Evolutionary conservation across 495 filamentous ascomycete genomes (phyloP).

Genomic region (Podospora bellae-mahoneyi): DNA sequence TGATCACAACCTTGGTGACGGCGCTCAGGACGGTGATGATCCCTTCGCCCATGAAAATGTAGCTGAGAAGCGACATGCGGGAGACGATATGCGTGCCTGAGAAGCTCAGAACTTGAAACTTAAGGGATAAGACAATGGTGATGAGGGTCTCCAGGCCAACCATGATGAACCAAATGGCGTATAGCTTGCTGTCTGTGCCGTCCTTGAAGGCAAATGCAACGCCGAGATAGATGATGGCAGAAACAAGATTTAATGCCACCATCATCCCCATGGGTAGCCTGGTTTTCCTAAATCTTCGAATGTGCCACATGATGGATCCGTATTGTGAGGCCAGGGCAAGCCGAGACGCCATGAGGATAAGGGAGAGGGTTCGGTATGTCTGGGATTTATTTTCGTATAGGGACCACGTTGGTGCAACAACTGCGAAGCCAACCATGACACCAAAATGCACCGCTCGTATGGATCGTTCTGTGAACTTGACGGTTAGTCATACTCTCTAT

Average conservation of each 20-base stretch:
- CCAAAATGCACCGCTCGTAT: conserved; percentile 60
- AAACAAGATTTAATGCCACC: conserved; percentile 38
- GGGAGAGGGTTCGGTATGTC: conserved; percentile 52
- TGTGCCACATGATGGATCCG: conserved; percentile 44
- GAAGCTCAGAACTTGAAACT: conserved; percentile 56
- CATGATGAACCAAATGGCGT: conserved; percentile 52
- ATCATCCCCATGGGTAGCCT: conserved; percentile 41
- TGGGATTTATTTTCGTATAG: conserved; percentile 39
- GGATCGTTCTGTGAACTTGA: conserved; percentile 38
- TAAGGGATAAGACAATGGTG: conserved; percentile 49
- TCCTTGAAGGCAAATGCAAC: conserved; percentile 42
- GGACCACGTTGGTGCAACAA: conserved; percentile 43
- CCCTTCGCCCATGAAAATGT: conserved; percentile 68
- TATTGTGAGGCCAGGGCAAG: conserved; percentile 57
- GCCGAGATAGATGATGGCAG: conserved; percentile 50
- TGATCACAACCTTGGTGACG: conserved; percentile 30
- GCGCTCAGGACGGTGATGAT: conserved; percentile 36
- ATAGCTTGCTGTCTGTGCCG: conserved; percentile 17
- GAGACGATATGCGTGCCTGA: conserved; percentile 61
- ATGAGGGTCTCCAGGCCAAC: conserved; percentile 51
- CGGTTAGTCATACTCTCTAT: not conserved
- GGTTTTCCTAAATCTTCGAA: conserved; percentile 37
- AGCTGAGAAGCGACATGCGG: conserved; percentile 61
- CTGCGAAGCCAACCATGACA: conserved; percentile 61
- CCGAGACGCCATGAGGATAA: conserved; percentile 60